Percentiles rank a stretch among this genome's conserved stretches.
These are phyloP conservation scores for Ophiostoma pallidulum DNA, from an alignment of 2,329 filamentous ascomycete genomes.

Conservation along the genomic window DNA sequence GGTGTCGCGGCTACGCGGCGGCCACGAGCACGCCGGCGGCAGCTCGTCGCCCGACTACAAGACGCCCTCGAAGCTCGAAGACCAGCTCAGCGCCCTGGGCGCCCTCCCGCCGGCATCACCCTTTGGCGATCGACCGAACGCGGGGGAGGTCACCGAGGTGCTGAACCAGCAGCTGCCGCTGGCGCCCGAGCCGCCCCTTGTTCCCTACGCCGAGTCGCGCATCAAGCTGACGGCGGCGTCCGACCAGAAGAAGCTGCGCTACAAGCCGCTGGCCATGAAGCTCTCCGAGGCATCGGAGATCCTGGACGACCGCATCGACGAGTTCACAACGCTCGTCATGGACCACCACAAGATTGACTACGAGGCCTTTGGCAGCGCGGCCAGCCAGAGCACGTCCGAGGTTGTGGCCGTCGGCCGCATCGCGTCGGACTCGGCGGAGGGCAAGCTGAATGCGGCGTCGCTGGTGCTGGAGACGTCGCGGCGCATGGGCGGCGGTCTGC, in stretches of 20 bases:
- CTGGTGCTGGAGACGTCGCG: constrained; percentile 83
- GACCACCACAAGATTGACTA: constrained; percentile 68
- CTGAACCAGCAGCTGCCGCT: constrained; percentile 70
- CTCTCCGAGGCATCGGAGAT: constrained; percentile 86
- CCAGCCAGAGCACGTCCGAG: constrained; percentile 73
- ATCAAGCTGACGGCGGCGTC: constrained; percentile 79
- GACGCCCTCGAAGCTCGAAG: constrained; percentile 31
- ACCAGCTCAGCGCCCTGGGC: constrained; percentile 29
- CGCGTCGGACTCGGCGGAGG: constrained; percentile 77
- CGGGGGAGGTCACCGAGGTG: constrained; percentile 74
- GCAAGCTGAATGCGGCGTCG: constrained; percentile 75
- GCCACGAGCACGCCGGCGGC: constrained; percentile 28
- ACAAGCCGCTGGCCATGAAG: constrained; percentile 93
- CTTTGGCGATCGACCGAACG: constrained; percentile 68
- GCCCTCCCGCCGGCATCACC: constrained; percentile 29
- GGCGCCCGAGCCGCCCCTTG: constrained; percentile 57
- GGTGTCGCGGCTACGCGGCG: constrained; percentile 38
- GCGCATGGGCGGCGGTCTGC: constrained; percentile 68
- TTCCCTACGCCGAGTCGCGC: constrained; percentile 63
- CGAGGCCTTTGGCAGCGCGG: constrained; percentile 76
- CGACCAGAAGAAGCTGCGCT: constrained; percentile 81
- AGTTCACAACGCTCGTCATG: constrained; percentile 67
- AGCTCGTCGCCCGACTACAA: constrained; percentile 32
- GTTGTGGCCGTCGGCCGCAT: constrained; percentile 87
- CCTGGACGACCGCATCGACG: constrained; percentile 89